Evolutionary conservation across 164 flowering plant species (phyloP).

Genomic region (Liquidambar formosana): DNA sequence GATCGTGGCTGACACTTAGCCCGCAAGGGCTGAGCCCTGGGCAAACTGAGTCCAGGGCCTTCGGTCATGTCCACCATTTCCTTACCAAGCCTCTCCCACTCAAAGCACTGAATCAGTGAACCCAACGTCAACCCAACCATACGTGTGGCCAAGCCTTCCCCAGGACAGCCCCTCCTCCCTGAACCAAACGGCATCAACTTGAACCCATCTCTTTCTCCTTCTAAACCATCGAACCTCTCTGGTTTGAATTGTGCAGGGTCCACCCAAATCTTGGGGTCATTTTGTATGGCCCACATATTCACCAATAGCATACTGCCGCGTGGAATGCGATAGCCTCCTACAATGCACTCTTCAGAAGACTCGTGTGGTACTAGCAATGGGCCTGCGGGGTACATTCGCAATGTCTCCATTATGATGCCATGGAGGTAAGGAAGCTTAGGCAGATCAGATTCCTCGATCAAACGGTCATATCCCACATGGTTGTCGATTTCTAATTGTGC

Average conservation of each 20-base stretch:
- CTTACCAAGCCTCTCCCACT: slow-evolving; percentile 41
- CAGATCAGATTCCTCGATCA: slow-evolving; percentile 36
- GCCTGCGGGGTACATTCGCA: slow-evolving; percentile 29
- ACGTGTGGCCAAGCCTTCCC: slow-evolving; percentile 37
- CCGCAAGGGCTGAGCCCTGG: slow-evolving; percentile 31
- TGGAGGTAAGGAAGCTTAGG: slow-evolving; percentile 31
- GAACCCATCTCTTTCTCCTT: slow-evolving; percentile 28
- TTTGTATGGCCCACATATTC: slow-evolving; percentile 41
- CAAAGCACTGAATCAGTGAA: slow-evolving; percentile 46
- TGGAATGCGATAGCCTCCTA: slow-evolving; percentile 35
- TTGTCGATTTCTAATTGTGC: slow-evolving; percentile 30
- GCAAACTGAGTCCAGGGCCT: slow-evolving; percentile 34
- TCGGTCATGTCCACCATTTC: slow-evolving; percentile 46
- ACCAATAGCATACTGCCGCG: slow-evolving; percentile 38
- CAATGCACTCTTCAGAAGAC: slow-evolving; percentile 28
- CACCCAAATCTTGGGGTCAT: slow-evolving; percentile 32
- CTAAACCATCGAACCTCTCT: slow-evolving; percentile 30
- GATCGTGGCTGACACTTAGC: slow-evolving; percentile 35
- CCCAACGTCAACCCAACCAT: slow-evolving; percentile 38
- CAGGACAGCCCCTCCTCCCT: slow-evolving; percentile 52
- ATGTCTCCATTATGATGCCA: slow-evolving; percentile 31
- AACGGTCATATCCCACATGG: slow-evolving; percentile 17
- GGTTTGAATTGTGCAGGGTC: slow-evolving; percentile 36
- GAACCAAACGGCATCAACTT: slow-evolving; percentile 43
- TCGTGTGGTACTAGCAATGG: slow-evolving; percentile 37